Conservation (phyloP, 73 alveolate genomes). For the Paramecium octaurelia region DNA sequence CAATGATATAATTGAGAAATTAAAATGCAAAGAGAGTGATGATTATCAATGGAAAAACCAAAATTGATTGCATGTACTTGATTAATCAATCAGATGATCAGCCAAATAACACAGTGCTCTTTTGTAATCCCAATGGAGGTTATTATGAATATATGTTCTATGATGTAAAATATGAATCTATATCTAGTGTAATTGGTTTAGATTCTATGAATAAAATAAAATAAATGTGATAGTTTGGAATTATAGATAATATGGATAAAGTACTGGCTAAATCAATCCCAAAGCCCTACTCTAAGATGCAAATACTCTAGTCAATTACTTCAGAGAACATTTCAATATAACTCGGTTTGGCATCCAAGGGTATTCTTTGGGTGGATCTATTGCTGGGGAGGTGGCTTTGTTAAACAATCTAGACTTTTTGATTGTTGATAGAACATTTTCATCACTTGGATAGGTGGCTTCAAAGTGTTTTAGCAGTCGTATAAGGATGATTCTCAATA, state of each 20-base stretch:
- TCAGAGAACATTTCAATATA: slow-evolving; percentile 55
- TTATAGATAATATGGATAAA: slow-evolving; percentile 83
- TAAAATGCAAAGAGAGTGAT: neutral
- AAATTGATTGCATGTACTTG: slow-evolving; percentile 1
- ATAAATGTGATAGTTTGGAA: slow-evolving; percentile 75
- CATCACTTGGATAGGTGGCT: slow-evolving; percentile 1
- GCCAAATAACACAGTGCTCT: slow-evolving; percentile 61
- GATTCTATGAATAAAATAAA: slow-evolving; percentile 63
- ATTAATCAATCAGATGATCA: neutral
- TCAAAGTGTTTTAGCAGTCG: neutral
- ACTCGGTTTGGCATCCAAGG: slow-evolving; percentile 73
- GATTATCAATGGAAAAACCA: neutral
- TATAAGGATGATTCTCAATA: neutral
- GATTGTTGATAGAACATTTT: slow-evolving; percentile 31
- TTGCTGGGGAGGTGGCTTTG: slow-evolving; percentile 70
- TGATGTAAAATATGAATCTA: neutral
- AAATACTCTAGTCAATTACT: slow-evolving; percentile 64
- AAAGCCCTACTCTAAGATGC: slow-evolving; percentile 67
- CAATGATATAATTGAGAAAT: neutral
- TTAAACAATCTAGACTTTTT: neutral
- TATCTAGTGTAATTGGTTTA: slow-evolving; percentile 74
- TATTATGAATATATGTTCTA: slow-evolving; percentile 68
- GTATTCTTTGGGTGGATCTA: slow-evolving; percentile 75
- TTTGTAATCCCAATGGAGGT: slow-evolving; percentile 82
- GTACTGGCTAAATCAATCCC: slow-evolving; percentile 71